Evolutionary conservation across 2,329 filamentous ascomycete species (phyloP).

Genomic region (Metarhizium brunneum): DNA sequence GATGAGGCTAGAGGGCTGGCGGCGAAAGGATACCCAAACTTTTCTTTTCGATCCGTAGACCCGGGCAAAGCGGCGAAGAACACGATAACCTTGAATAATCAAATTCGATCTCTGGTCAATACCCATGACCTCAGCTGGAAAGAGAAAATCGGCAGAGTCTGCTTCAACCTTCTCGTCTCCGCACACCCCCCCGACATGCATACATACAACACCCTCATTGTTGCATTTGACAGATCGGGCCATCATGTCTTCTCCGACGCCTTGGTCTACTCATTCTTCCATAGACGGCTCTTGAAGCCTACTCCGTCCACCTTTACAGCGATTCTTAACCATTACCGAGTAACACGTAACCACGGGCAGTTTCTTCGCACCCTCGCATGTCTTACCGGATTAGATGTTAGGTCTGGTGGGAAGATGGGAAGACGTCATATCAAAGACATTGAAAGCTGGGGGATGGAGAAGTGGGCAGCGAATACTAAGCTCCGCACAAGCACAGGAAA

Average conservation of each 20-base stretch:
- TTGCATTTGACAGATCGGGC: constrained; percentile 48
- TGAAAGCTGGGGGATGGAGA: constrained; percentile 15
- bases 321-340: constrained; percentile 41
- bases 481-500: constrained; percentile 19
- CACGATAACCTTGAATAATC: constrained; percentile 18
- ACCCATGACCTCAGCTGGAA: constrained; percentile 16
- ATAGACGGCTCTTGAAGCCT: constrained; percentile 32
- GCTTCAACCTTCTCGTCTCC: constrained; percentile 58
- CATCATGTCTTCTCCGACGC: constrained; percentile 40
- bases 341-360: constrained; percentile 27
- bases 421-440: constrained; percentile 25
- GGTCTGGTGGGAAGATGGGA: constrained; percentile 28
- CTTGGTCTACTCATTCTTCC: constrained; percentile 43
- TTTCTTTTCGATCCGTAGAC: constrained; percentile 20
- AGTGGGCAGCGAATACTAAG: constrained; percentile 18
- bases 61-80: constrained; percentile 15
- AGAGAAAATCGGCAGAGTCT: constrained; percentile 33
- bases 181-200: constrained; percentile 53
- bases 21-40: constrained; percentile 9
- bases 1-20: constrained; percentile 19
- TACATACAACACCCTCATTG: constrained; percentile 62
- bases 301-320: constrained; percentile 40
- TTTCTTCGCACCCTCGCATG: constrained; percentile 37
- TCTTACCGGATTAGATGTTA: constrained; percentile 33
- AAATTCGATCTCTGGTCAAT: constrained; percentile 19